phyloP scores from a whole-genome alignment of 139 green algal species.

The Tetraselmis striata region DNA sequence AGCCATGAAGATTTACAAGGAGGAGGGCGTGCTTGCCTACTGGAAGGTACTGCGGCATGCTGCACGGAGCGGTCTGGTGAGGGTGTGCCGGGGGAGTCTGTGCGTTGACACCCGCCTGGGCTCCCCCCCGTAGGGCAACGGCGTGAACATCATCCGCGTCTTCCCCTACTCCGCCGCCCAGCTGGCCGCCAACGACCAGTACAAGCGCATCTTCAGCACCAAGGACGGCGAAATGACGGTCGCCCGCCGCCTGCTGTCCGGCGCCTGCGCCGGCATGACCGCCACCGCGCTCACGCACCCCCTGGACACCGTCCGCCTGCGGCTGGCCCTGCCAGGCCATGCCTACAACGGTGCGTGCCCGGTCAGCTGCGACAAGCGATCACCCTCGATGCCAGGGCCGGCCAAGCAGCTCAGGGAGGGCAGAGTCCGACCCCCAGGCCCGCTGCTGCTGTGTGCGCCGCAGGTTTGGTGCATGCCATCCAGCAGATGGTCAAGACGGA shows the following conservation, averaged over 20 bases:
- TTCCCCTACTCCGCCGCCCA: constrained; percentile 85
- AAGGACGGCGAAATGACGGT: constrained; percentile 62
- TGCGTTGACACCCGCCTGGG: too few species aligned
- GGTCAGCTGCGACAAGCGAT: too few species aligned
- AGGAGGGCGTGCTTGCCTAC: constrained; percentile 82
- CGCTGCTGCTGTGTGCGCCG: not conserved
- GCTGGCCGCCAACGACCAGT: constrained; percentile 37
- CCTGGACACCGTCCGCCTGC: constrained; percentile 81
- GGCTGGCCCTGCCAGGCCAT: constrained; percentile 77
- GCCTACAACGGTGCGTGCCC: constrained; percentile 51
- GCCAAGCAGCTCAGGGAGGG: too few species aligned
- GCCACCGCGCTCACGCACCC: constrained; percentile 91
- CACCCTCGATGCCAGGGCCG: too few species aligned
- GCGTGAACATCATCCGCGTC: constrained; percentile 84
- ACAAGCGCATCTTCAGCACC: constrained; percentile 40
- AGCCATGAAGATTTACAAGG: constrained; percentile 70
- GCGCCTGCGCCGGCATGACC: constrained; percentile 89
- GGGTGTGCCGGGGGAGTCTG: too few species aligned
- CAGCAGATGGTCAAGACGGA: constrained; percentile 59
- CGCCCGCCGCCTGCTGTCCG: constrained; percentile 53
- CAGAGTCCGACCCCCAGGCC: not conserved
- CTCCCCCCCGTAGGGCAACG: constrained; percentile 74
- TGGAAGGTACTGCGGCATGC: constrained; percentile 84
- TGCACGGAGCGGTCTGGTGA: too few species aligned
- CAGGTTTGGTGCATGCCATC: constrained; percentile 57